Percentiles rank a stretch among this genome's conserved stretches.
Evolutionary conservation across 192 early-diverging fungal species (phyloP).

Genomic region (Gonapodya sp.): DNA sequence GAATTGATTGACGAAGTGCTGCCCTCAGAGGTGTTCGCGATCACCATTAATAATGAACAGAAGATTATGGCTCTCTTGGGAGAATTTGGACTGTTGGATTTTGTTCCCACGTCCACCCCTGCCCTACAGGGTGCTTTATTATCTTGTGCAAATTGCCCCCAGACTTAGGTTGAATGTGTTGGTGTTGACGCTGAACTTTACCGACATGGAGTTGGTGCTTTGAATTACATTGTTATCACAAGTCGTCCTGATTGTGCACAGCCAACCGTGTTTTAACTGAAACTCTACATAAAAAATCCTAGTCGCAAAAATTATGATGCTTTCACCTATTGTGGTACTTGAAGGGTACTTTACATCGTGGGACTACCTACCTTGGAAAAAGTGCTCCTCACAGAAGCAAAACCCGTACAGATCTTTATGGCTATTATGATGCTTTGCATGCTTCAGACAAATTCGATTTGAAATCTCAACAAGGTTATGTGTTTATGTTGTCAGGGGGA

Average conservation of each 20-base stretch:
- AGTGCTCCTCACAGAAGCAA: not conserved
- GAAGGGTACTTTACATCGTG: conserved; percentile 15
- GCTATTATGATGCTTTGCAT: conserved; percentile 19
- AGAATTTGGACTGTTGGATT: not conserved
- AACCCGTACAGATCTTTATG: conserved; percentile 10
- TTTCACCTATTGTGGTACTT: conserved; percentile 13
- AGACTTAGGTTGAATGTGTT: not conserved
- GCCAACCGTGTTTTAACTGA: not conserved
- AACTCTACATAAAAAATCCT: not conserved
- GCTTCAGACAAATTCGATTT: conserved; percentile 11
- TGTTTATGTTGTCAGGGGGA: conserved; percentile 17
- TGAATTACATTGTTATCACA: not conserved
- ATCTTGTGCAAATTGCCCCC: not conserved
- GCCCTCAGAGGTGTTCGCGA: no score
- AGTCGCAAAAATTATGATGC: conserved; percentile 11
- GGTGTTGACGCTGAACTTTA: not conserved
- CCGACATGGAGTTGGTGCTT: not conserved
- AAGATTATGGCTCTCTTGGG: not conserved
- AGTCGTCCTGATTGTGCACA: no score
- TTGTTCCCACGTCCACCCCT: not conserved
- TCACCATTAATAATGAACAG: not conserved
- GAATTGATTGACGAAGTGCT: no score
- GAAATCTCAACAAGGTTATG: conserved; percentile 16
- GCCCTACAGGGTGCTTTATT: not conserved
- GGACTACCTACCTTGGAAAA: conserved; percentile 16